phyloP scores from a whole-genome alignment of 1,284 basidiomycete genomes.

The Malassezia brasiliensis region DNA sequence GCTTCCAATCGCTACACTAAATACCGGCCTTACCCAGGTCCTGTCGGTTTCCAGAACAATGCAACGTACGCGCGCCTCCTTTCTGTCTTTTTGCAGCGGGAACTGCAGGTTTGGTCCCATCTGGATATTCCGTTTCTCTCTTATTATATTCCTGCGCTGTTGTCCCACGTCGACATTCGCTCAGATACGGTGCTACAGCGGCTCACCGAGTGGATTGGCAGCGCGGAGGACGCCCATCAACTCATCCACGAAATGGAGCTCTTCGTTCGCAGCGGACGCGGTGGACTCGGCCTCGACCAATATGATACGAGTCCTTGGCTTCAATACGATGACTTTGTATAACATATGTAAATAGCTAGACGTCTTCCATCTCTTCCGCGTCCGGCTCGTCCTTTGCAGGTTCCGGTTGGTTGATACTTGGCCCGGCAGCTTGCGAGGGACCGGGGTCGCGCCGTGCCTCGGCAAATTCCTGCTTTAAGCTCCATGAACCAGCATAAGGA shows the following conservation, averaged over 20 bases:
- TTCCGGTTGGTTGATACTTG: neutral
- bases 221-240: conserved; percentile 2
- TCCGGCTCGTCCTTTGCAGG: neutral
- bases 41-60: conserved; percentile 7
- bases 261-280: conserved; percentile 17
- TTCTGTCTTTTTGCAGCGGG: conserved; percentile 14
- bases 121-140: conserved; percentile 12
- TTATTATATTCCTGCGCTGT: conserved; percentile 16
- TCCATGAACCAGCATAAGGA: conserved; percentile 52
- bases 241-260: conserved; percentile 17
- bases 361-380: conserved; percentile 9
- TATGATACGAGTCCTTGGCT: conserved; percentile 17
- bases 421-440: neutral
- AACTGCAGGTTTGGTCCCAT: conserved; percentile 18
- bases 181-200: conserved; percentile 11
- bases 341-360: neutral
- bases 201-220: conserved; percentile 16
- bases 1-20: conserved; percentile 14
- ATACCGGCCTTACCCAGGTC: conserved; percentile 14
- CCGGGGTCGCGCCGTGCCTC: conserved; percentile 2
- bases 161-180: conserved; percentile 12
- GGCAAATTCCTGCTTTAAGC: conserved; percentile 38
- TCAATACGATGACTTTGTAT: conserved; percentile 11
- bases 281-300: conserved; percentile 11
- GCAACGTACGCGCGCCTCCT: conserved; percentile 10